Evolutionary conservation across 495 filamentous ascomycete genomes (phyloP), one percentile per base, ranked within the genome.

Genomic region (Penicillium pulvis): DNA sequence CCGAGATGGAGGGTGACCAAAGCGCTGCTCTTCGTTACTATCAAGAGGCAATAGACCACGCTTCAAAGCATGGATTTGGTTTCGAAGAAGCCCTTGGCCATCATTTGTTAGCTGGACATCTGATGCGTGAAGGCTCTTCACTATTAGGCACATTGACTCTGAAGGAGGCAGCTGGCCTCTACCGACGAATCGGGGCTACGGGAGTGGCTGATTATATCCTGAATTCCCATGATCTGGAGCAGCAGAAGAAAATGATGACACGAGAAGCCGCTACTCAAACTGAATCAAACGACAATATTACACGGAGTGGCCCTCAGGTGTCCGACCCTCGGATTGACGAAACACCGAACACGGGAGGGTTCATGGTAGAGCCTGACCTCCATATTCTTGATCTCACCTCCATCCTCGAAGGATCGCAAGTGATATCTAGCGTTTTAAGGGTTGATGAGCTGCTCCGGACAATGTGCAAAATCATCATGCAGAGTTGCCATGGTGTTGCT

Each of bases 351-450:
- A 12, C 39, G 4, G 39, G 6, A n/a, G 39, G 16, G 16, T 41
- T 14, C 16, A 4, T 24, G 30, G 56, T 56, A 63, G 63, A 72
- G 45, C 19, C 6, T 39, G 19, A 11, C 19, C 33, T 55, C 55
- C 90, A 96, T 71, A 91, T 93, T 76, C 87, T 93, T 52, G 91
- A 94, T 70, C 71, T 94, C 54, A 85, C 89, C 53, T 88, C 87
- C 35, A 93, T 96, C 53, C 79, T 96, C 12, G 85, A 90, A 64
- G 90, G 87, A n/a, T 91, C 86, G 26, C 91, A 93, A 74, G 84
- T 93, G 44, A 89, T 96, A 60, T 93, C 90, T 6, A 93, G 90
- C 31, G 89, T 93, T 54, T 76, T 94, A n/a, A 82, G 88, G 55
- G 85, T 94, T 20, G 90, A 96, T 58, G 83, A 85, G 50, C 82